Base-by-base conservation (phyloP, 768 basidiomycete species). In the Tricholoma sp. region DNA sequence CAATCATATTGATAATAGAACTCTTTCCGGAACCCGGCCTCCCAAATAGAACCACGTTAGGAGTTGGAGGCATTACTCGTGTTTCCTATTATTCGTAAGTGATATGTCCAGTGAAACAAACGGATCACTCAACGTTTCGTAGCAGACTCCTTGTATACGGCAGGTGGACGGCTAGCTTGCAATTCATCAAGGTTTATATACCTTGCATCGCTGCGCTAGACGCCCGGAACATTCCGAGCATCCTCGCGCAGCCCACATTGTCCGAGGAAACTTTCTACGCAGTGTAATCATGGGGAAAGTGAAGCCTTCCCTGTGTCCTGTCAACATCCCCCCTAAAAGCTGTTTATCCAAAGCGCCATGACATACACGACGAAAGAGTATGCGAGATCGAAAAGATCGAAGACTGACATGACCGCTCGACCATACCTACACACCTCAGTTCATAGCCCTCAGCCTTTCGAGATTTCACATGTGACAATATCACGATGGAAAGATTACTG, bases 1-100 rank as follows among this genome's bases (percentile, higher is more conserved):
- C n/a, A n/a, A 79, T 61, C 69, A 76, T 68, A 61, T 77, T 75
- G 52, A 79, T 62, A 54, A 76, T 62, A n/a, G 72, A 75, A 61
- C 76, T 74, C 57, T 79, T 78, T 55, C 68, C 69, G 6, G 59
- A 55, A 13, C 76, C 76, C 0, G 72, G 67, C 52, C 75, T 72
- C 0, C 77, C 76, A 45, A 78, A 79, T 18, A 79, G 52, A n/a
- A 78, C 60, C 41, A 77, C 49, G 45, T 73, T 74, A 1, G 61
- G 54, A 45, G 24, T 45, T 29, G 45, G 24, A 31, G 47, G 47
- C 47, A 48, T 48, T 2, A n/a, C 31, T 32, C 7, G 12, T 17
- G 13, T 8, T 28, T 47, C n/a, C n/a, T n/a, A 6, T 28, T 47
- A 24, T 10, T 24, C 9, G n/a, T 24, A 10, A 24, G 11, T 37